Conservation (phyloP, 2,329 filamentous ascomycete species). For the Pseudogymnoascus sp. region DNA sequence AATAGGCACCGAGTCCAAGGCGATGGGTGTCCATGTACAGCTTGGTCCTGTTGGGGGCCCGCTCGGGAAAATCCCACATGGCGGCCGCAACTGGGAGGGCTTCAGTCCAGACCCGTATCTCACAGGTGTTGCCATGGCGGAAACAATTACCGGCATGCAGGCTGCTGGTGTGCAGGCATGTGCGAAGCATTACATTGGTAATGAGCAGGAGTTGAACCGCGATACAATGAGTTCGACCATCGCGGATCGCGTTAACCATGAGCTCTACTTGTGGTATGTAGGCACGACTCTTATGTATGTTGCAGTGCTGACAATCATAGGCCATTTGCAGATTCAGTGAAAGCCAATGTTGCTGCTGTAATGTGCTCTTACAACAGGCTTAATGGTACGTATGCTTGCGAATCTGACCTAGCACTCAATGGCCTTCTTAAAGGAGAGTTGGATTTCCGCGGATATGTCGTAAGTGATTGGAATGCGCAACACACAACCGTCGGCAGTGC, state of each 20-base stretch:
- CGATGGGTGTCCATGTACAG: conserved; percentile 64
- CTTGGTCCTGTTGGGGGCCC: conserved; percentile 70
- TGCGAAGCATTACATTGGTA: conserved; percentile 54
- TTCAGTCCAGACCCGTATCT: conserved; percentile 75
- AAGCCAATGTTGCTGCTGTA: conserved; percentile 53
- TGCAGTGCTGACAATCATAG: conserved; percentile 20
- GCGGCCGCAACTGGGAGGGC: conserved; percentile 75
- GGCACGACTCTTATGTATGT: background rate
- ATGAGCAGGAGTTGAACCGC: conserved; percentile 59
- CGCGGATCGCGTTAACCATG: conserved; percentile 58
- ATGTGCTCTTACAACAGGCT: conserved; percentile 71
- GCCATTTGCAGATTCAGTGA: conserved; percentile 60
- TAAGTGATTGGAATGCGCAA: conserved; percentile 69
- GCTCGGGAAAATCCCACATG: conserved; percentile 62
- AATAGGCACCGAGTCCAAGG: conserved; percentile 59
- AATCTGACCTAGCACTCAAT: conserved; percentile 52
- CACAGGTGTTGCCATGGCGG: conserved; percentile 49
- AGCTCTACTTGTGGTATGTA: conserved; percentile 50
- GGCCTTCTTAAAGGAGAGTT: conserved; percentile 60
- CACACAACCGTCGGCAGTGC: conserved; percentile 60
- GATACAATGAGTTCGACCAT: conserved; percentile 47
- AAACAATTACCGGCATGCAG: conserved; percentile 53
- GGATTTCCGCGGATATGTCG: conserved; percentile 65
- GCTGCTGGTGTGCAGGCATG: conserved; percentile 41
- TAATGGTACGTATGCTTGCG: conserved; percentile 60